Conservation (phyloP, 352 stramenopile genomes). For the Hyaloperonospora brassicae region DNA sequence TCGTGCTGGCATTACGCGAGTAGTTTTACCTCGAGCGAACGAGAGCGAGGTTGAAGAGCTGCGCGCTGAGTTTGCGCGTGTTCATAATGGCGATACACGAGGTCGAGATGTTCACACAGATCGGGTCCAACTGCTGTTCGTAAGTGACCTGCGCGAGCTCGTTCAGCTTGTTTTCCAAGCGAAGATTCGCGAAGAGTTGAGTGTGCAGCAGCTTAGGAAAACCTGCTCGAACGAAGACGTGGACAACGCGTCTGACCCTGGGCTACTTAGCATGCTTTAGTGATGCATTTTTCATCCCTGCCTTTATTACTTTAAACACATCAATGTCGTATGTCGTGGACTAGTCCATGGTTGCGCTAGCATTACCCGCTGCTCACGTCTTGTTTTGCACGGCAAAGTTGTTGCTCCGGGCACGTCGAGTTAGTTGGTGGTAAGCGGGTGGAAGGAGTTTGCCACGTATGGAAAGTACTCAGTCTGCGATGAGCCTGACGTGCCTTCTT, state of each 20-base stretch:
- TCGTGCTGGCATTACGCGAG: constrained; percentile 73
- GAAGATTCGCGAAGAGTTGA: constrained; percentile 37
- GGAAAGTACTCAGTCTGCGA: constrained; percentile 71
- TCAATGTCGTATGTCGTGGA: constrained; percentile 5
- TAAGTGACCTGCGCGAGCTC: constrained; percentile 59
- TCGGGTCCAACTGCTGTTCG: constrained; percentile 52
- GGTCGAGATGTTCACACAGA: constrained; percentile 18
- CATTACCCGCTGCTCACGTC: constrained; percentile 9
- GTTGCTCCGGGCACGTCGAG: constrained; percentile 1
- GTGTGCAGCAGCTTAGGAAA: constrained; percentile 11
- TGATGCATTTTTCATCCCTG: not conserved
- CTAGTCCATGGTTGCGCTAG: constrained; percentile 4
- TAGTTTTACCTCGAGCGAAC: constrained; percentile 73
- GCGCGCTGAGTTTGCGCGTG: constrained; percentile 43
- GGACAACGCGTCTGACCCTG: constrained; percentile 22
- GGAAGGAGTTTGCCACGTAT: constrained; percentile 80
- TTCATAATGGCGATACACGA: constrained; percentile 12
- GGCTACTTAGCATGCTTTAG: constrained; percentile 48
- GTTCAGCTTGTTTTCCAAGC: constrained; percentile 64
- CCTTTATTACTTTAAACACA: too few relatives aligned
- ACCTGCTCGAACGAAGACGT: constrained; percentile 6
- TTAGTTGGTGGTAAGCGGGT: constrained; percentile 40
- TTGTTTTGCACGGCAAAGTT: constrained; percentile 1
- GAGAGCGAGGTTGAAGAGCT: constrained; percentile 66
- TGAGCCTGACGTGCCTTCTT: constrained; percentile 52